Percentiles rank a stretch among this genome's conserved stretches.
Evolutionary conservation across 176 grass and related monocot genomes (phyloP).

Genomic region (Oryza australiensis): DNA sequence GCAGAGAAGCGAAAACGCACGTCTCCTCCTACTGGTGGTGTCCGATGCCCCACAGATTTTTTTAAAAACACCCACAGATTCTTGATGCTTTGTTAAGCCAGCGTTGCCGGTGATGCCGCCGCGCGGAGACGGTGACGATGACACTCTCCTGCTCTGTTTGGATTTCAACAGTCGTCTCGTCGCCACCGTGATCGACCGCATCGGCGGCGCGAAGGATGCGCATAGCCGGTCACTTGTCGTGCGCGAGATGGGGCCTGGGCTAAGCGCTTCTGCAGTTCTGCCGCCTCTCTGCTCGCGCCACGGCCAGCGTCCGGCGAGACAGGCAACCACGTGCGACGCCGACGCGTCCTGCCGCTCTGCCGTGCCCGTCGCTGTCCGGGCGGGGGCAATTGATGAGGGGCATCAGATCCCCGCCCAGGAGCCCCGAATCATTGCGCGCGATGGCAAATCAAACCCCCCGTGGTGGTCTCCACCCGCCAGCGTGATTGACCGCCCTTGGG

Average conservation of each 20-base stretch:
- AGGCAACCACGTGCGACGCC: neutral
- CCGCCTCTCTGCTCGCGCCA: neutral
- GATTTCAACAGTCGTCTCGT: too few species aligned
- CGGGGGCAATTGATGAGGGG: neutral
- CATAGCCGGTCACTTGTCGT: neutral
- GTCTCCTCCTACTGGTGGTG: neutral
- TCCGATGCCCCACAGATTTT: neutral
- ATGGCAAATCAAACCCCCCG: neutral
- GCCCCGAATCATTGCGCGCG: constrained; percentile 22
- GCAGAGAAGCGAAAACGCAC: neutral
- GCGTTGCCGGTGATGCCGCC: neutral
- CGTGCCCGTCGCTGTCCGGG: neutral
- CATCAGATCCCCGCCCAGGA: neutral
- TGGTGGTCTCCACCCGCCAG: neutral
- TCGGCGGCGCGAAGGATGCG: neutral
- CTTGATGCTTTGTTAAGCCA: neutral
- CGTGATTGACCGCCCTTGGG: neutral
- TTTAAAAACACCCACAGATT: neutral
- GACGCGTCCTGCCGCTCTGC: neutral
- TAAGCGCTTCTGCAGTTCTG: neutral
- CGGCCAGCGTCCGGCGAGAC: neutral
- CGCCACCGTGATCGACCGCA: neutral
- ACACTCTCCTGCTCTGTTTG: too few species aligned
- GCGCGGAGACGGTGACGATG: neutral
- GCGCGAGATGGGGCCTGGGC: too few species aligned